phyloP scores from a whole-genome alignment of 1,139 yeast genomes.

The Saccharomyces hybrid region DNA sequence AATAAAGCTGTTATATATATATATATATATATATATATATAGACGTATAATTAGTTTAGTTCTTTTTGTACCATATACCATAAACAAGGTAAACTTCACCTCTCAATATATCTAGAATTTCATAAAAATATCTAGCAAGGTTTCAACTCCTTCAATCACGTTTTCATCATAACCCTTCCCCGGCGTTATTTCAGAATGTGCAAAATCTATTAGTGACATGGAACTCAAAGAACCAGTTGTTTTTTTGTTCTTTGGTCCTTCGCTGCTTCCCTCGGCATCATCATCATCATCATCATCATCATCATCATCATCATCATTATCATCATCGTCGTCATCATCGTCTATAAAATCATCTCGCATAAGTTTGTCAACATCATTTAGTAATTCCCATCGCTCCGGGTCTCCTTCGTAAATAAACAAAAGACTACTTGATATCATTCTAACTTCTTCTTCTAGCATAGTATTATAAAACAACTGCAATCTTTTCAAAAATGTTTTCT shows the following conservation, averaged over 20 bases:
- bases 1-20: too few relatives aligned
- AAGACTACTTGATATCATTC: constrained; percentile 69
- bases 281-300: constrained; percentile 29
- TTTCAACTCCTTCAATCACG: constrained; percentile 58
- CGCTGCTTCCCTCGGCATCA: constrained; percentile 24
- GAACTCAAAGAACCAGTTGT: constrained; percentile 38
- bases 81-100: neutral
- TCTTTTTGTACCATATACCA: constrained; percentile 1
- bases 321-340: constrained; percentile 31
- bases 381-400: constrained; percentile 39
- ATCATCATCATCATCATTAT: constrained; percentile 29
- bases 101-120: constrained; percentile 1
- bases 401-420: constrained; percentile 72
- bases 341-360: constrained; percentile 33
- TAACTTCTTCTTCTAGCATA: constrained; percentile 51
- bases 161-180: constrained; percentile 70
- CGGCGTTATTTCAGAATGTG: constrained; percentile 63
- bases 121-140: constrained; percentile 41
- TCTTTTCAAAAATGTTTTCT: constrained; percentile 45
- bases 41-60: neutral
- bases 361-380: constrained; percentile 37
- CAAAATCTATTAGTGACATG: constrained; percentile 76
- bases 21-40: constrained; percentile 6
- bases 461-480: constrained; percentile 60
- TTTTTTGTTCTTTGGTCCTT: constrained; percentile 10